Base-by-base conservation (phyloP, 495 filamentous ascomycete genomes). In the Penicillium taxi region DNA sequence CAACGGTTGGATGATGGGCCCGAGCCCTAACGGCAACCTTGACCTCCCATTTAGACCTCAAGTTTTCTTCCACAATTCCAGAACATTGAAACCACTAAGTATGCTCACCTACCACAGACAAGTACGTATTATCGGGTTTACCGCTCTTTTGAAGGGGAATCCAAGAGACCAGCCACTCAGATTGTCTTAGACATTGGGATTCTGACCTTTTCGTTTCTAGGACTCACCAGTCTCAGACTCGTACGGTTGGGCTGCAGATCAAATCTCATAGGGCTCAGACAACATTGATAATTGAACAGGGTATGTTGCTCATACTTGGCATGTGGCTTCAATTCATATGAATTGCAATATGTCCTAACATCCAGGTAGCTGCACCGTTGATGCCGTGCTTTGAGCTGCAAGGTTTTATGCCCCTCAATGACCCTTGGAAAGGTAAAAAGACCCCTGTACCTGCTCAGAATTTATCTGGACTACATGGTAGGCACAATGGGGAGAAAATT, bases 151-250 rank as follows among this genome's bases (percentile, higher is more conserved):
- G 12, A 13, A 28, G n/a, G n/a, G n/a, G n/a, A n/a, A 17, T 15
- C 27, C 31, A 42, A 47, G 23, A 17, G 25, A 13, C 30, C 24
- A 17, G 13, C 16, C 7, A 20, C 32, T 5, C 6, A 27, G 18
- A 14, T 12, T 55, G 48, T 55, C 52, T 52, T 32, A 55, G 45
- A 55, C 52, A 55, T 55, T 45, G 22, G 21, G 32, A 49, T 41
- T 34, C 27, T 29, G 33, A 18, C 44, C 14, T 26, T 16, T 36
- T 49, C 32, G 21, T 42, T 13, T 36, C 28, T 32, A 36, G 13
- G 19, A 12, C 18, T 25, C 21, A 6, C 32, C 24, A 15, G 51
- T 42, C 47, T 48, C 44, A 37, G 41, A 39, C 29, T 42, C 26
- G 37, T 45, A 29, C 19, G 13, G 34, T 49, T 46, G 31, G 37